Evolutionary conservation across 495 filamentous ascomycete species (phyloP), one percentile per base, ranked within the genome.

Genomic region (Chaetomidium leptoderma): DNA sequence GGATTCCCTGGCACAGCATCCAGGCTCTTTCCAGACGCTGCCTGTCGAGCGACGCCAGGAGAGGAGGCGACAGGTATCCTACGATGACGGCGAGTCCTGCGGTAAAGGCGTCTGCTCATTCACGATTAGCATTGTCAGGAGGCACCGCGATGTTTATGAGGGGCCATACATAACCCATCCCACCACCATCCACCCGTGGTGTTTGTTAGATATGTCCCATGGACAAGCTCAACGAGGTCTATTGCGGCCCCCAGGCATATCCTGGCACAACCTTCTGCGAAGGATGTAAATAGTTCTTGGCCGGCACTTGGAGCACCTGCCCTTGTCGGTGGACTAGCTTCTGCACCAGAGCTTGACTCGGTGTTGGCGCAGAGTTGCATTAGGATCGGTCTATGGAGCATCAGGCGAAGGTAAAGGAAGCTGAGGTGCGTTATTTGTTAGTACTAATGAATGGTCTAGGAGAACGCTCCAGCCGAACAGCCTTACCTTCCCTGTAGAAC

Each of bases 341-440:
- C 47, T 6, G 55, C 43, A 17, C 14, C 26, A 7, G 59, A 24
- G 36, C 39, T 53, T 16, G 60, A 47, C 26, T 39, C 53, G n/a
- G 68, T 51, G 11, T 72, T 70, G 1, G 70, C 72, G 56, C 71
- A 78, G 4, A 78, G 59, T 32, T 74, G 73, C 4, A 73, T 73
- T 30, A 80, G 74, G 46, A 76, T 76, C 2, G 76, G 75, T 5
- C 77, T 74, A 57, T 78, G 76, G 24, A 80, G 69, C 23, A 77
- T 71, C 14, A 79, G 60, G 11, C 69, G 70, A 14, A 79, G 64
- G 55, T 78, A 71, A 1, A 77, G 68, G 47, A 72, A 78, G 64
- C 77, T 78, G 16, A 0, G 35, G n/a, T 17, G 24, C 4, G 19
- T n/a, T 2, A 19, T 8, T 58, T 17, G 63, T 59, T 13, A 44